A percentile compares a stretch with the other conserved stretches of the same genome.
These are phyloP conservation scores for Colletotrichum gloeosporioides DNA, from an alignment of 2,329 filamentous ascomycete genomes.

Conservation along the genomic window DNA sequence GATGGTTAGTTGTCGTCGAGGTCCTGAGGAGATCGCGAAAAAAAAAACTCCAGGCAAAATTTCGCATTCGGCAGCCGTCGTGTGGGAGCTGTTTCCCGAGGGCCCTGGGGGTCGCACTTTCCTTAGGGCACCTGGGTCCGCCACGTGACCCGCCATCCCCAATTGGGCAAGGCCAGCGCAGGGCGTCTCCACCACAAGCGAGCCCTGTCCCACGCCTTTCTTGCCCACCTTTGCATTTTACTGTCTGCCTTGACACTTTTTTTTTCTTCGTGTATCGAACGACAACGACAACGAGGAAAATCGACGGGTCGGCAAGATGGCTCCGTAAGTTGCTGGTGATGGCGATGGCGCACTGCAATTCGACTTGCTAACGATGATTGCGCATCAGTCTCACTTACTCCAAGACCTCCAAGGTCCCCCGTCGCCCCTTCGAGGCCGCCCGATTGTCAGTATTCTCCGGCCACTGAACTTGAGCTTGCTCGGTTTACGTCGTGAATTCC, in stretches of 20 bases:
- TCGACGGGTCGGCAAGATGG: constrained; percentile 43
- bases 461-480: constrained; percentile 99
- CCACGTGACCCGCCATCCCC: background rate
- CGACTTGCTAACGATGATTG: constrained; percentile 21
- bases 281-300: constrained; percentile 24
- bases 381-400: constrained; percentile 73
- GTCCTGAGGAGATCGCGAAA: background rate
- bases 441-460: constrained; percentile 97
- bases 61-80: background rate
- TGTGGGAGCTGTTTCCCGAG: background rate
- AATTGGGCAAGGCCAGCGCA: background rate
- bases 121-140: background rate
- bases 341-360: background rate
- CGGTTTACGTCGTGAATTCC: constrained; percentile 84
- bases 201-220: background rate
- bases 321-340: constrained; percentile 39
- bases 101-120: background rate
- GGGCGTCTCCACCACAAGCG: background rate
- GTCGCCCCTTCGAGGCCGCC: constrained; percentile 98
- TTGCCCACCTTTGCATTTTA: background rate
- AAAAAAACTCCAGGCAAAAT: background rate
- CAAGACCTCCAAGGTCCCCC: constrained; percentile 99
- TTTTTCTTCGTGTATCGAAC: background rate
- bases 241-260: constrained; percentile 4
- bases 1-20: constrained; percentile 1